A percentile compares a stretch with the other conserved stretches of the same genome.
Evolutionary conservation across 1,284 basidiomycete species (phyloP).

Genomic region (Ustilago lituana): DNA sequence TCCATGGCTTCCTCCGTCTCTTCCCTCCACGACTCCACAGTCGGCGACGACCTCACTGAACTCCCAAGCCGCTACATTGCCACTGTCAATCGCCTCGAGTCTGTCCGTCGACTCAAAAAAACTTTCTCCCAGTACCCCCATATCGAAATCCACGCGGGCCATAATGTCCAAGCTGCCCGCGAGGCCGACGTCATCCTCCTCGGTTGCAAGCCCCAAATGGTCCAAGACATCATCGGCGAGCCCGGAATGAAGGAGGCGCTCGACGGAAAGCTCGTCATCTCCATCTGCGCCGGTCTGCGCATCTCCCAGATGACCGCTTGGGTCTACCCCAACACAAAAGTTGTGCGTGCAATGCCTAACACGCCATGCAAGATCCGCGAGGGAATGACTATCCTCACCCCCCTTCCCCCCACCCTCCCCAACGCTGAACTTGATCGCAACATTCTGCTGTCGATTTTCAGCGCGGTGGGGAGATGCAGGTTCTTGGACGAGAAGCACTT

Average conservation of each 20-base stretch:
- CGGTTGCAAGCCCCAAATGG: conserved; percentile 83
- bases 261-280: conserved; percentile 88
- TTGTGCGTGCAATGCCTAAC: conserved; percentile 98
- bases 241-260: conserved; percentile 86
- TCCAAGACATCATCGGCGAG: conserved; percentile 78
- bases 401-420: conserved; percentile 41
- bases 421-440: conserved; percentile 46
- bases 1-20: conserved; percentile 35
- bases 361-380: conserved; percentile 81
- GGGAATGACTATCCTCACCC: conserved; percentile 66
- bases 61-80: conserved; percentile 86
- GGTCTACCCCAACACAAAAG: conserved; percentile 80
- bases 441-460: conserved; percentile 61
- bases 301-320: conserved; percentile 81
- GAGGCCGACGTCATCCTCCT: conserved; percentile 82
- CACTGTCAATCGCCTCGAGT: conserved; percentile 84
- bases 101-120: conserved; percentile 76
- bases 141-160: conserved; percentile 76
- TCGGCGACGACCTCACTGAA: conserved; percentile 49
- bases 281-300: conserved; percentile 94
- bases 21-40: conserved; percentile 26
- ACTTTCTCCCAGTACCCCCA: conserved; percentile 71
- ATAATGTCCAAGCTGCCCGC: conserved; percentile 79
- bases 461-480: conserved; percentile 59
- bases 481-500: conserved; percentile 74